These are phyloP conservation scores for Helichrysum umbraculigerum DNA, from an alignment of 129 eudicot genomes.

Conservation along the genomic window DNA sequence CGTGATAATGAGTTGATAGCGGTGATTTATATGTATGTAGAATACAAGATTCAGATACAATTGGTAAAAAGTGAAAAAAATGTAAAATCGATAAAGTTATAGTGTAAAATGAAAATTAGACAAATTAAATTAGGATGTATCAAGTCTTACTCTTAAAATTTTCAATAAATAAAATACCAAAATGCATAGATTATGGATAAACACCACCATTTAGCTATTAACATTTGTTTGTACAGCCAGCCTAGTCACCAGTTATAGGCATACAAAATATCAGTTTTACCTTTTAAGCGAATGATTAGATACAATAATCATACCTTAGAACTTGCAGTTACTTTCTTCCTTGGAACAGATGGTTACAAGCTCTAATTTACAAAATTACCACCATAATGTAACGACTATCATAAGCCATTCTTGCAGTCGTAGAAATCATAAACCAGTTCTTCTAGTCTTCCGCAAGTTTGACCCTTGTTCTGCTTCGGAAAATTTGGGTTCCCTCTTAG, in stretches of 20 bases:
- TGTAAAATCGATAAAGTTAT: too few relatives aligned
- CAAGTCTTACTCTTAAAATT: too few relatives aligned
- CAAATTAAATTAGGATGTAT: too few relatives aligned
- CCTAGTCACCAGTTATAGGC: background rate
- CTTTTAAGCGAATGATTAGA: background rate
- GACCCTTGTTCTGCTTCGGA: constrained; percentile 26
- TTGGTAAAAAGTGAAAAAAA: too few relatives aligned
- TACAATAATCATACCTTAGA: background rate
- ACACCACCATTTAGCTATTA: constrained; percentile 8
- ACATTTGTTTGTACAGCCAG: constrained; percentile 6
- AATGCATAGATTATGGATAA: too few relatives aligned
- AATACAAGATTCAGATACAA: too few relatives aligned
- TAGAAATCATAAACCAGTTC: constrained; percentile 20
- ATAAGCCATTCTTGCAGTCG: constrained; percentile 4
- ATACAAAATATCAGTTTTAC: constrained; percentile 4
- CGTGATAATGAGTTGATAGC: too few relatives aligned
- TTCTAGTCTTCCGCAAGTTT: constrained; percentile 33
- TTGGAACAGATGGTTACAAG: background rate
- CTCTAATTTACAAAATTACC: background rate
- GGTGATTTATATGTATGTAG: too few relatives aligned
- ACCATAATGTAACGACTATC: constrained; percentile 13
- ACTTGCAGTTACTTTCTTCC: background rate
- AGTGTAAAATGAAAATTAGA: too few relatives aligned
- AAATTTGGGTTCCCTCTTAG: constrained; percentile 27
- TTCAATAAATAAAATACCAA: too few relatives aligned